Percentiles rank a stretch among this genome's conserved stretches.
Conservation (phyloP, 768 basidiomycete species). For the Termitomyces sp. region DNA sequence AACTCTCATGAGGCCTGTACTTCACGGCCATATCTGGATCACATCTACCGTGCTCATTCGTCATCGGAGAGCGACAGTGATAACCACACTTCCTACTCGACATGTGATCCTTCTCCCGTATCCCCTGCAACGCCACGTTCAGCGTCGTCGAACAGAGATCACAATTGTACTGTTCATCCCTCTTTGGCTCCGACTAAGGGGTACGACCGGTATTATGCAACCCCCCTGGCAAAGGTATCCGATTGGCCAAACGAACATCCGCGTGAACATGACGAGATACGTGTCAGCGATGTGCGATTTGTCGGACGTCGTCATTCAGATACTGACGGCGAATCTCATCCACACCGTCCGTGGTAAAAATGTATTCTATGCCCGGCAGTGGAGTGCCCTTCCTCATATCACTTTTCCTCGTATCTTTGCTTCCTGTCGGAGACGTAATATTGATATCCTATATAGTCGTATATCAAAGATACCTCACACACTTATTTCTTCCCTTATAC, state of each 20-base stretch:
- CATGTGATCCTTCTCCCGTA: constrained; percentile 46
- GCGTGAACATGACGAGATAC: constrained; percentile 11
- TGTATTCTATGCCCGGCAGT: not conserved
- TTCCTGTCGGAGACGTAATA: not conserved
- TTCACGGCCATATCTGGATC: constrained; percentile 11
- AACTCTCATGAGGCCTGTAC: not conserved
- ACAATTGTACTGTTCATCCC: not conserved
- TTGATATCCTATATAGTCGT: constrained; percentile 5
- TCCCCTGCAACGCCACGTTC: constrained; percentile 54
- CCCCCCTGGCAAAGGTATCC: not conserved
- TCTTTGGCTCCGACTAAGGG: constrained; percentile 3
- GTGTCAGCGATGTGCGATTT: constrained; percentile 17
- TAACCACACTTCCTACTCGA: constrained; percentile 31
- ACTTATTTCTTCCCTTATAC: constrained; percentile 4
- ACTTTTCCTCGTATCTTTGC: not conserved
- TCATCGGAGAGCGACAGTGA: constrained; percentile 13
- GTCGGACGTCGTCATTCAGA: constrained; percentile 22
- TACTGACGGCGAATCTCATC: constrained; percentile 34
- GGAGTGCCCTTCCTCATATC: not conserved
- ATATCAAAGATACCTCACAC: constrained; percentile 5
- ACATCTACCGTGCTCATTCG: constrained; percentile 11
- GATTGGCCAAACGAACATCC: constrained; percentile 12
- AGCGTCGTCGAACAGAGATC: constrained; percentile 20
- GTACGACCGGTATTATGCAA: constrained; percentile 6
- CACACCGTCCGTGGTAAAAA: constrained; percentile 42